Evolutionary conservation across 1,284 basidiomycete species (phyloP).

Genomic region (Trichosporon coremiiforme): DNA sequence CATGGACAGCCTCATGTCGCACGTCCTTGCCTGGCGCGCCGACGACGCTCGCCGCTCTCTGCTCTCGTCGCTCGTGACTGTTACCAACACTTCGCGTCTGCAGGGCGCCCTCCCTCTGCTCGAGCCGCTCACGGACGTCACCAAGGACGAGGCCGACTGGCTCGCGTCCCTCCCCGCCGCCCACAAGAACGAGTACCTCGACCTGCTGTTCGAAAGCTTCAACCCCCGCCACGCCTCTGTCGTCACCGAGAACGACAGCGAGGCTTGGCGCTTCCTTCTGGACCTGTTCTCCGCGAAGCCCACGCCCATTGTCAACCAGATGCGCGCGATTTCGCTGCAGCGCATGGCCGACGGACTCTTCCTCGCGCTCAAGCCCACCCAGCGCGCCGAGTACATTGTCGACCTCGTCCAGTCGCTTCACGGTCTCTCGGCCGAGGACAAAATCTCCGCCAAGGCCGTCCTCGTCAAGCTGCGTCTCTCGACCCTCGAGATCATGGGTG

Average conservation of each 20-base stretch:
- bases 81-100: constrained; percentile 69
- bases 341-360: constrained; percentile 46
- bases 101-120: constrained; percentile 66
- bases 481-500: constrained; percentile 33
- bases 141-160: constrained; percentile 39
- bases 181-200: constrained; percentile 37
- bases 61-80: constrained; percentile 63
- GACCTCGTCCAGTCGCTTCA: constrained; percentile 43
- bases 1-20: constrained; percentile 79
- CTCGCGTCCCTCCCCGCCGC: constrained; percentile 25
- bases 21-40: constrained; percentile 67
- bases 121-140: constrained; percentile 38
- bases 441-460: constrained; percentile 35
- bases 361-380: constrained; percentile 33
- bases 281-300: constrained; percentile 22
- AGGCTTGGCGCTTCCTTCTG: constrained; percentile 38
- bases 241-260: constrained; percentile 34
- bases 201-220: constrained; percentile 33
- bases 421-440: constrained; percentile 34
- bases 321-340: constrained; percentile 37
- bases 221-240: constrained; percentile 32
- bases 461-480: constrained; percentile 40
- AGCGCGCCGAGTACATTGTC: constrained; percentile 40
- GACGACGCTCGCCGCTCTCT: constrained; percentile 63
- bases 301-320: constrained; percentile 12